Evolutionary conservation across 2,329 filamentous ascomycete species (phyloP).

Genomic region (Epichloe hybrida): DNA sequence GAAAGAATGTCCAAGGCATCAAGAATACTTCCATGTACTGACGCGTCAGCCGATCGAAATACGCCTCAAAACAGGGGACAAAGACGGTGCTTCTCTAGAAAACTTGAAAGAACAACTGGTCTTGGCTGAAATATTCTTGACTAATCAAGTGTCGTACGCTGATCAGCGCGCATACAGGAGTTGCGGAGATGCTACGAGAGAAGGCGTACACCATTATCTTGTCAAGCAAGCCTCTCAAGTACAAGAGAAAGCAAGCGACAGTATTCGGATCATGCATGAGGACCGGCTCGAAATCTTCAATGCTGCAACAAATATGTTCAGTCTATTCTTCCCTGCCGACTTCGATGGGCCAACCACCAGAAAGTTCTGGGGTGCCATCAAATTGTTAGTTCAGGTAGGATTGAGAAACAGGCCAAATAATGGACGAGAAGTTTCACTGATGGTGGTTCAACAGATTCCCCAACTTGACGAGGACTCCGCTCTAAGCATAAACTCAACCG

Average conservation of each 20-base stretch:
- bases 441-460: constrained; percentile 5
- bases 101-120: constrained; percentile 12
- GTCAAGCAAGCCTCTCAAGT: constrained; percentile 10
- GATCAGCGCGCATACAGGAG: constrained; percentile 17
- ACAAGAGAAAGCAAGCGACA: constrained; percentile 12
- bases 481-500: not conserved
- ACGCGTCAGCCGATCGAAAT: constrained; percentile 7
- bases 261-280: constrained; percentile 16
- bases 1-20: not conserved
- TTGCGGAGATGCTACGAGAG: constrained; percentile 12
- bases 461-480: constrained; percentile 2
- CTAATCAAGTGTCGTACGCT: constrained; percentile 13
- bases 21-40: constrained; percentile 11
- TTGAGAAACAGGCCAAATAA: not conserved
- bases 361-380: constrained; percentile 32
- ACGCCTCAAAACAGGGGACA: not conserved
- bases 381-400: constrained; percentile 16
- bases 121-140: constrained; percentile 16
- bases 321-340: constrained; percentile 27
- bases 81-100: constrained; percentile 1
- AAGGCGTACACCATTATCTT: constrained; percentile 13
- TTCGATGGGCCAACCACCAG: constrained; percentile 23
- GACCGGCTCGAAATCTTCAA: constrained; percentile 27
- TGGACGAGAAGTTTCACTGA: not conserved
- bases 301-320: constrained; percentile 24